These are phyloP conservation scores for Colletotrichum sp. DNA, from an alignment of 2,329 filamentous ascomycete species.

Conservation along the genomic window DNA sequence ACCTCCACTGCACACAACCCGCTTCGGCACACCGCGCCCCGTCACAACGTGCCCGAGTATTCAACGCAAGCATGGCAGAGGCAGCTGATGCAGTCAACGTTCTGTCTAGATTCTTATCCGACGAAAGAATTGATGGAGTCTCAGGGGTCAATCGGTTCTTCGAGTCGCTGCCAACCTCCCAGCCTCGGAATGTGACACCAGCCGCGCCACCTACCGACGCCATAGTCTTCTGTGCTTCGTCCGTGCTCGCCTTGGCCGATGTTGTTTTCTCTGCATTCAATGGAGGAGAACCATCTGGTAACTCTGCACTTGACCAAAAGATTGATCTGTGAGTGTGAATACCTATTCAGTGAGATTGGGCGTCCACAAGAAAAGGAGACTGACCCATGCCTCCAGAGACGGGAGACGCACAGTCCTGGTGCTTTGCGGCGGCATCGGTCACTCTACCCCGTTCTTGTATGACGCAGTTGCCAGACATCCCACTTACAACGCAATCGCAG, in stretches of 20 bases:
- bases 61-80: neutral
- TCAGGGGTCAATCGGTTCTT: neutral
- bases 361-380: neutral
- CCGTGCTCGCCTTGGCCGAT: constrained; percentile 12
- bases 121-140: neutral
- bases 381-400: neutral
- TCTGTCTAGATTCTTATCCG: constrained; percentile 5
- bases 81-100: constrained; percentile 1
- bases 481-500: constrained; percentile 27
- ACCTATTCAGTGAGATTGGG: neutral
- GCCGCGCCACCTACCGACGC: neutral
- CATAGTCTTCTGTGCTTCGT: constrained; percentile 17
- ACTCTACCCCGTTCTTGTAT: constrained; percentile 47
- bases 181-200: neutral
- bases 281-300: neutral
- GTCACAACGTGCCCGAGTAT: neutral
- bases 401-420: constrained; percentile 30
- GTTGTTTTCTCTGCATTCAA: neutral
- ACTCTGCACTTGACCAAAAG: neutral
- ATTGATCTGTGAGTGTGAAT: neutral
- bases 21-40: neutral
- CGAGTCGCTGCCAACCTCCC: neutral
- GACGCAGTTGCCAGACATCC: constrained; percentile 38
- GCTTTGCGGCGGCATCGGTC: constrained; percentile 48
- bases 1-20: neutral